phyloP scores from a whole-genome alignment of 2,329 filamentous ascomycete genomes.

The Fusarium denticulatum region DNA sequence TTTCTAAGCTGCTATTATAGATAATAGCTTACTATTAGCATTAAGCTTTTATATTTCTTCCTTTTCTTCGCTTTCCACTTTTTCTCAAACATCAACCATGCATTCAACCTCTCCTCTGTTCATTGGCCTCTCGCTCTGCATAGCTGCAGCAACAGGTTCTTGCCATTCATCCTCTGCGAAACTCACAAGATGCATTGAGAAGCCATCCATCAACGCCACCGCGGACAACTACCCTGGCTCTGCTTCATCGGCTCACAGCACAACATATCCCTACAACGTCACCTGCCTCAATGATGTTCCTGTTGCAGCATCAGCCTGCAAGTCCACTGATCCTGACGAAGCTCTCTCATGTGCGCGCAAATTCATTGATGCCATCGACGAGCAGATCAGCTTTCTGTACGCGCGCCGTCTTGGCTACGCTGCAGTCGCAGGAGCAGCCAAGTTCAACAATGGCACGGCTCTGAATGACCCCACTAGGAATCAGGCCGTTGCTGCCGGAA shows the following conservation, averaged over 20 bases:
- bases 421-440: conserved; percentile 23
- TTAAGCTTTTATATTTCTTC: not conserved
- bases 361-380: conserved; percentile 31
- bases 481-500: conserved; percentile 11
- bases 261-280: not conserved
- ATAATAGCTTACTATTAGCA: too few species aligned
- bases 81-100: not conserved
- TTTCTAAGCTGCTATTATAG: too few species aligned
- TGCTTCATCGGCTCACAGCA: not conserved
- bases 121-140: not conserved
- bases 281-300: conserved; percentile 46
- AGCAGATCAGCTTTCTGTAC: conserved; percentile 29
- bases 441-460: not conserved
- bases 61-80: too few species aligned
- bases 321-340: not conserved
- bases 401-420: conserved; percentile 27
- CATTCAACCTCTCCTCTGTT: not conserved
- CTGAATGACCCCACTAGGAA: conserved; percentile 28
- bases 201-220: not conserved
- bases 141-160: too few species aligned
- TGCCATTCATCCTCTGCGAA: not conserved
- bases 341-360: conserved; percentile 15
- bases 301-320: conserved; percentile 3
- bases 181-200: not conserved
- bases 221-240: not conserved